These are phyloP conservation scores for Tetradesmus obliquus DNA, from an alignment of 139 green algal genomes.

Conservation along the genomic window DNA sequence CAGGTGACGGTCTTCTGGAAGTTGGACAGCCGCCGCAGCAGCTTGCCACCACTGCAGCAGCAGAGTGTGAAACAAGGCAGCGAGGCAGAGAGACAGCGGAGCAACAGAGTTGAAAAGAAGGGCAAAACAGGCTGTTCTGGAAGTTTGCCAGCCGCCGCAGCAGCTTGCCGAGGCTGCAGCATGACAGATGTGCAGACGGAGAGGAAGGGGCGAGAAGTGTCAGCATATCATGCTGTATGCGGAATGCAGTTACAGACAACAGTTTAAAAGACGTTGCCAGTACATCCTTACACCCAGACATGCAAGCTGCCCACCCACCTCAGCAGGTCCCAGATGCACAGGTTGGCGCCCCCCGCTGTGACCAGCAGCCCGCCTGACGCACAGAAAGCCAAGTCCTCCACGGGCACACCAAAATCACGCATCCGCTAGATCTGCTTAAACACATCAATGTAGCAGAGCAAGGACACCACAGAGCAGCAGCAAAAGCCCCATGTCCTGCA, in stretches of 20 bases:
- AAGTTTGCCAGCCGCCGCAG: too few species aligned
- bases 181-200: neutral
- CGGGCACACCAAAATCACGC: constrained; percentile 76
- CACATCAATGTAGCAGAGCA: too few species aligned
- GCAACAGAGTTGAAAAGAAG: too few species aligned
- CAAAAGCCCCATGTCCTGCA: too few species aligned
- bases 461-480: too few species aligned
- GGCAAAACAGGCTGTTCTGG: too few species aligned
- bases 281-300: too few species aligned
- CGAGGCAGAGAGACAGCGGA: too few species aligned
- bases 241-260: too few species aligned
- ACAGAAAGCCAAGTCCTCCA: constrained; percentile 89
- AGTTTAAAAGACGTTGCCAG: too few species aligned
- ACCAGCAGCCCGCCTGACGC: constrained; percentile 77
- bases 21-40: constrained; percentile 79
- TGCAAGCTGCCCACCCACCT: constrained; percentile 18
- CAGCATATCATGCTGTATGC: too few species aligned
- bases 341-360: constrained; percentile 77
- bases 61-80: neutral
- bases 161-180: neutral
- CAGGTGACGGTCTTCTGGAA: constrained; percentile 96
- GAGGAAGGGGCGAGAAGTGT: neutral
- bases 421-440: too few species aligned
- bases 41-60: constrained; percentile 69
- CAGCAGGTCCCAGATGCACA: constrained; percentile 88